Evolutionary conservation across 208 protist species (phyloP).

Genomic region (Wallacemonas collosoma): DNA sequence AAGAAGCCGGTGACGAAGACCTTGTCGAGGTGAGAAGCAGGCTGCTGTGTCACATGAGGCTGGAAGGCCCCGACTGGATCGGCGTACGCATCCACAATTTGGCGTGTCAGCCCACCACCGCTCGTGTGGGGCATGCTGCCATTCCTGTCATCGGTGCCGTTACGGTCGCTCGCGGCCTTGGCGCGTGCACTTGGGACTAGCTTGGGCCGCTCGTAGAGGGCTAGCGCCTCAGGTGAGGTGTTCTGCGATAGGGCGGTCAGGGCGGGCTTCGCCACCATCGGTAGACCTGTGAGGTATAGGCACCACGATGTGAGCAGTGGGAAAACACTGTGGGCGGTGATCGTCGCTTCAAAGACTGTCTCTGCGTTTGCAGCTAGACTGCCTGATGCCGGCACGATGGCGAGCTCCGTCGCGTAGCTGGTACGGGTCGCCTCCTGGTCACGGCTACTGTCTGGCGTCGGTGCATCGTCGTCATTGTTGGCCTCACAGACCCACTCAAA

Average conservation of each 20-base stretch:
- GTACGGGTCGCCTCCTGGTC: not conserved
- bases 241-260: conserved; percentile 2
- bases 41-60: conserved; percentile 20
- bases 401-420: conserved; percentile 21
- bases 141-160: conserved; percentile 17
- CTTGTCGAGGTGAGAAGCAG: conserved; percentile 9
- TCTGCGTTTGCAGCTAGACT: conserved; percentile 30
- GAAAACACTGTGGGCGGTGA: conserved; percentile 35
- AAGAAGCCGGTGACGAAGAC: conserved; percentile 78
- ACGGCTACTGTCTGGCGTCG: too few relatives aligned
- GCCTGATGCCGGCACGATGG: conserved; percentile 29
- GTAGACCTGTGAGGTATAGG: conserved; percentile 79
- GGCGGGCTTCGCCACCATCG: conserved; percentile 22
- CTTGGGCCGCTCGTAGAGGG: conserved; percentile 23
- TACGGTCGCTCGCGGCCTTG: conserved; percentile 6
- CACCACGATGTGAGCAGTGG: conserved; percentile 56
- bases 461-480: conserved; percentile 11
- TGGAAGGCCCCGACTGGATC: conserved; percentile 54
- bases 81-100: conserved; percentile 15
- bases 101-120: not conserved
- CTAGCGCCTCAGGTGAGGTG: conserved; percentile 14
- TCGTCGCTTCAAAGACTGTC: conserved; percentile 32
- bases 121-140: not conserved
- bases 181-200: conserved; percentile 26
- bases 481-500: conserved; percentile 60